These are phyloP conservation scores for Scenedesmus sp. DNA, from an alignment of 163 green algal species.

Conservation along the genomic window DNA sequence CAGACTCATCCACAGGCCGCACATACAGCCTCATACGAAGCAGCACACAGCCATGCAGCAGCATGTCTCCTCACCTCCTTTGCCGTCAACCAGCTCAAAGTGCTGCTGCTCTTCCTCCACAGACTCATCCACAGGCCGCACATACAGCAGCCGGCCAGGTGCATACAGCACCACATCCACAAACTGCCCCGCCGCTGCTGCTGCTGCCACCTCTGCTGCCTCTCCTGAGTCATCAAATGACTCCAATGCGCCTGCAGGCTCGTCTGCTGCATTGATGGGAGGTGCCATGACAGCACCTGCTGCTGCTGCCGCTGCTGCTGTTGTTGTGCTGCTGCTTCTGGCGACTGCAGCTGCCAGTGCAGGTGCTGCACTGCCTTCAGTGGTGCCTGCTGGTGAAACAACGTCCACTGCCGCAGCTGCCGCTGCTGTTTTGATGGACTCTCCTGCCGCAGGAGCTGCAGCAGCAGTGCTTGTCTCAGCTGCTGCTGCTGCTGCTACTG, in stretches of 20 bases:
- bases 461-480: too few relatives aligned
- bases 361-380: background rate
- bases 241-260: background rate
- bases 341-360: background rate
- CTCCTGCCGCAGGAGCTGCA: background rate
- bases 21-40: constrained; percentile 5
- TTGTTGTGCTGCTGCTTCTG: background rate
- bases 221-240: constrained; percentile 20
- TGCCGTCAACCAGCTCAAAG: constrained; percentile 32
- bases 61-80: background rate
- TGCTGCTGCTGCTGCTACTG: background rate
- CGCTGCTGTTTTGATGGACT: too few relatives aligned
- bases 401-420: too few relatives aligned
- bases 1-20: background rate
- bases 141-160: constrained; percentile 35
- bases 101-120: constrained; percentile 14
- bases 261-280: background rate
- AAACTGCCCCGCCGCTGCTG: background rate
- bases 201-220: constrained; percentile 23
- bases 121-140: constrained; percentile 11
- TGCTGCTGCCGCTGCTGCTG: background rate
- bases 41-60: background rate
- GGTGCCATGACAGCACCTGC: background rate
- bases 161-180: constrained; percentile 17
- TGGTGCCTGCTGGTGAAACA: too few relatives aligned